Conservation (phyloP, 352 stramenopile species). For the Stramenopiles sp. region DNA sequence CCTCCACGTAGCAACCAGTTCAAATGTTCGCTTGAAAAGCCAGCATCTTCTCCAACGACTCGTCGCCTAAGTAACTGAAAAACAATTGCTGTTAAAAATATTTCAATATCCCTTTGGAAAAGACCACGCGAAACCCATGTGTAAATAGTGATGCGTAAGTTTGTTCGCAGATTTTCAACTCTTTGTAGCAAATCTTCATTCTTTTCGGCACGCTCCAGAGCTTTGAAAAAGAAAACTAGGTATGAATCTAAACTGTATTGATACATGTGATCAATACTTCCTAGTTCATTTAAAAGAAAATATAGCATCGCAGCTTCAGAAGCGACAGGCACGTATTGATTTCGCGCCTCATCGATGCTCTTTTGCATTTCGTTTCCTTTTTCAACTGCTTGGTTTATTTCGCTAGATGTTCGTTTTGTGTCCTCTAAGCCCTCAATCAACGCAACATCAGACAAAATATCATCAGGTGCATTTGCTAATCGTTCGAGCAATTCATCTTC, state of each 20-base stretch:
- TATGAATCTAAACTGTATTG: conserved; percentile 72
- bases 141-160: conserved; percentile 59
- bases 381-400: conserved; percentile 50
- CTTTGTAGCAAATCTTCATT: conserved; percentile 3
- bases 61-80: conserved; percentile 50
- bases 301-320: conserved; percentile 69
- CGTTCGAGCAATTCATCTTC: conserved; percentile 65
- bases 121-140: conserved; percentile 62
- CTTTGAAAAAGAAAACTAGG: conserved; percentile 53
- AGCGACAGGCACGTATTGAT: conserved; percentile 64
- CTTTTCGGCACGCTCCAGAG: conserved; percentile 3
- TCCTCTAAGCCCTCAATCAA: conserved; percentile 72
- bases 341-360: conserved; percentile 65
- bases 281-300: conserved; percentile 65
- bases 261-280: conserved; percentile 74
- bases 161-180: conserved; percentile 35
- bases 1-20: neutral
- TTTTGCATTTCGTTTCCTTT: conserved; percentile 61
- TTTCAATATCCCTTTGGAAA: conserved; percentile 69
- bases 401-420: conserved; percentile 61
- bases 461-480: conserved; percentile 63
- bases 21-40: neutral
- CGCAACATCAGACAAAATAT: conserved; percentile 66
- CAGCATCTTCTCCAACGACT: conserved; percentile 28
- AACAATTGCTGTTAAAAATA: conserved; percentile 62